A percentile compares a stretch with the other conserved stretches of the same genome.
Evolutionary conservation across 345 rosid species (phyloP).

Genomic region (Combretum micranthum): DNA sequence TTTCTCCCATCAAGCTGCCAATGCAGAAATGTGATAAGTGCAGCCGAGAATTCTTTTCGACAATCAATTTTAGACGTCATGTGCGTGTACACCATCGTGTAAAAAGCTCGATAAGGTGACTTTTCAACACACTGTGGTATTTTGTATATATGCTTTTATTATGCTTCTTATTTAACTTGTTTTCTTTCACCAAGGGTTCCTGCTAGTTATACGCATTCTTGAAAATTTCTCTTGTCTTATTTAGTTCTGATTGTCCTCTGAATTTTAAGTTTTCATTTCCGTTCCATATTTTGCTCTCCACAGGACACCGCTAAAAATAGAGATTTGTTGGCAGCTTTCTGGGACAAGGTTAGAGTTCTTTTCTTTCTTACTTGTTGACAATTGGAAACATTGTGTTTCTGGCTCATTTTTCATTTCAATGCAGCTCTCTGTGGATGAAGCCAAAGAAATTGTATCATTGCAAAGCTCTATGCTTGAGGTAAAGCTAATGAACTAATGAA

Average conservation of each 20-base stretch:
- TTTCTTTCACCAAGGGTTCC: not conserved
- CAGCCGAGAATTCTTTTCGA: constrained; percentile 73
- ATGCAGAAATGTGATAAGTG: constrained; percentile 95
- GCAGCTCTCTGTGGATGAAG: constrained; percentile 67
- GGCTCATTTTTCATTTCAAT: constrained; percentile 14
- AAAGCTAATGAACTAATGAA: constrained; percentile 9
- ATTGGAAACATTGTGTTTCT: constrained; percentile 10
- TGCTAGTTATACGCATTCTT: not conserved
- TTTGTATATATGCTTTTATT: constrained; percentile 2
- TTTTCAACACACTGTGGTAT: not conserved
- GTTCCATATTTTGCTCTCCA: constrained; percentile 7
- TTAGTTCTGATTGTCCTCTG: not conserved
- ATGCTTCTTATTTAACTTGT: not conserved
- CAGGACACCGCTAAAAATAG: constrained; percentile 75
- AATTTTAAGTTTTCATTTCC: constrained; percentile 7
- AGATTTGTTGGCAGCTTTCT: constrained; percentile 62
- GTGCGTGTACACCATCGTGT: constrained; percentile 77
- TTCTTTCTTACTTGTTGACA: constrained; percentile 3
- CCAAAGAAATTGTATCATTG: constrained; percentile 64
- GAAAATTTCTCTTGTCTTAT: not conserved
- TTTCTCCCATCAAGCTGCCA: constrained; percentile 78
- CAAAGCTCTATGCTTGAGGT: constrained; percentile 67
- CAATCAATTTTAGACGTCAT: constrained; percentile 86
- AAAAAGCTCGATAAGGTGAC: constrained; percentile 79
- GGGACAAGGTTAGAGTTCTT: constrained; percentile 63